phyloP scores from a whole-genome alignment of 768 basidiomycete genomes.

The Thelephora ganbajun region DNA sequence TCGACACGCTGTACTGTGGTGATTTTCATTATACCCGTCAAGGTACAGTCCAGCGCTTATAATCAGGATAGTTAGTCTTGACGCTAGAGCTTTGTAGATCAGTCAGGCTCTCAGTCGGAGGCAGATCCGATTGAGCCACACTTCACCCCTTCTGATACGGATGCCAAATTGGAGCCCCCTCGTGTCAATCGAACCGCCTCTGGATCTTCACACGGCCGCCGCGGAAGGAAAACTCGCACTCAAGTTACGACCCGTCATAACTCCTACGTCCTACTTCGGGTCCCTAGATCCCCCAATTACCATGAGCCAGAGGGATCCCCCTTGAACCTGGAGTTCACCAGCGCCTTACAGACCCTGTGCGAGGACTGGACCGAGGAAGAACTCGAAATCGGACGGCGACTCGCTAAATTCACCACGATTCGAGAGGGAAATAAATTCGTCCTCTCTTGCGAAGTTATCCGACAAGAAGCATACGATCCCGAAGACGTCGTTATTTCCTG shows the following conservation, averaged over 20 bases:
- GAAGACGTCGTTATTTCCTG: constrained; percentile 84
- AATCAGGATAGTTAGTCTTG: no score
- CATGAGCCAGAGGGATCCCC: background rate
- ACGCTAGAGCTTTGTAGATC: no score
- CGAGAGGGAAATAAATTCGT: constrained; percentile 68
- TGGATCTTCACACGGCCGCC: no score
- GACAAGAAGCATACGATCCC: constrained; percentile 58
- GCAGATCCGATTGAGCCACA: no score
- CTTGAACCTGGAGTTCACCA: constrained; percentile 36
- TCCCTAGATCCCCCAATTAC: background rate
- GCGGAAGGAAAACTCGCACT: no score
- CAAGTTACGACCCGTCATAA: background rate
- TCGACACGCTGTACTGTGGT: no score
- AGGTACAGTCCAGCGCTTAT: no score
- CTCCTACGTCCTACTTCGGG: background rate
- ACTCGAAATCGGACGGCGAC: constrained; percentile 52
- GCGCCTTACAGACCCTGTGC: constrained; percentile 41
- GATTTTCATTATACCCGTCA: no score
- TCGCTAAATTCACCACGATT: constrained; percentile 74
- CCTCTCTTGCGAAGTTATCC: constrained; percentile 64
- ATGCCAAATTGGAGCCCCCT: no score
- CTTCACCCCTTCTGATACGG: no score
- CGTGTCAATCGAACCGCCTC: no score
- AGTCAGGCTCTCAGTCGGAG: no score
- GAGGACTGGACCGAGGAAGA: constrained; percentile 54